A percentile compares a stretch with the other conserved stretches of the same genome.
Conservation (phyloP, 2,329 filamentous ascomycete genomes). For the Verticillium nubilum region DNA sequence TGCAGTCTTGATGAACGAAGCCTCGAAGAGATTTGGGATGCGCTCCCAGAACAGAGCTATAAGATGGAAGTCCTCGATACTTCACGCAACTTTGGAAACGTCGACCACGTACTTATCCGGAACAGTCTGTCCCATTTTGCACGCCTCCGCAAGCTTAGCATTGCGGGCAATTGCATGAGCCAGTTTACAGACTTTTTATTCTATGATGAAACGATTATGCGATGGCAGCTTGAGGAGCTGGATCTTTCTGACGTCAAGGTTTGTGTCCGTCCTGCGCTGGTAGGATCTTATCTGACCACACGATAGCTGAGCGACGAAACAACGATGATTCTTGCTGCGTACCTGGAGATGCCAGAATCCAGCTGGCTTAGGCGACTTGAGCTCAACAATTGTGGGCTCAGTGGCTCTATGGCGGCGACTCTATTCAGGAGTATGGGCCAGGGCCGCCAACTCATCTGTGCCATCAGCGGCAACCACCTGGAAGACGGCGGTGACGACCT, state of each 20-base stretch:
- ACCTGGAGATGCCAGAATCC: conserved; percentile 34
- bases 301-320: conserved; percentile 44
- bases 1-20: conserved; percentile 46
- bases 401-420: conserved; percentile 41
- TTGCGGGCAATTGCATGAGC: conserved; percentile 45
- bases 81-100: conserved; percentile 46
- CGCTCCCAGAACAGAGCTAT: conserved; percentile 37
- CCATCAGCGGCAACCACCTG: conserved; percentile 46
- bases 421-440: conserved; percentile 46
- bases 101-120: conserved; percentile 41
- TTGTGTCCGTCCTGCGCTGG: conserved; percentile 10
- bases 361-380: conserved; percentile 36
- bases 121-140: conserved; percentile 36
- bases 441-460: conserved; percentile 40
- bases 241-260: conserved; percentile 51
- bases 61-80: conserved; percentile 44
- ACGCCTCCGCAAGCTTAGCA: conserved; percentile 41
- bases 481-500: conserved; percentile 47
- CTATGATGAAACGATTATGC: conserved; percentile 33
- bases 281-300: conserved; percentile 9
- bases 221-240: conserved; percentile 46
- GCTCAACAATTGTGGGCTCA: conserved; percentile 48
- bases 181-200: conserved; percentile 39
- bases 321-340: conserved; percentile 38
- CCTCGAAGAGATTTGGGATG: conserved; percentile 41